Conservation (phyloP, 257 asterid genomes). For the Primulina tabacum region DNA sequence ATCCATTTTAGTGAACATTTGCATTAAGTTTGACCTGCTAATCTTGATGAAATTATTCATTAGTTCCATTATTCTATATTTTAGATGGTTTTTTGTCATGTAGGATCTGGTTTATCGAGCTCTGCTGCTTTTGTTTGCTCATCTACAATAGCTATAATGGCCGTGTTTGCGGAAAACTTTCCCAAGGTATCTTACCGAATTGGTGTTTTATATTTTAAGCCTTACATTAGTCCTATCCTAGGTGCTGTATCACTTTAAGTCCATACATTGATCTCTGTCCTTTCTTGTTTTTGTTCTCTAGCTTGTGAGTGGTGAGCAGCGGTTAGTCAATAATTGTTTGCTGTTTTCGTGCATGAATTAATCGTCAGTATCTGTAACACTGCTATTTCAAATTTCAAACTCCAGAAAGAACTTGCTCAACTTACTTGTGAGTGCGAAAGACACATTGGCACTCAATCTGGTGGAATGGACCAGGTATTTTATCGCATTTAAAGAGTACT, state of each 20-base stretch:
- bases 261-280: not conserved
- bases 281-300: not conserved
- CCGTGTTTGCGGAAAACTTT: conserved; percentile 51
- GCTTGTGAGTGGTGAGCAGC: not conserved
- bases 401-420: conserved; percentile 95
- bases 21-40: conserved; percentile 2
- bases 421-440: conserved; percentile 95
- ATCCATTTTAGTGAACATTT: not conserved
- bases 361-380: not conserved
- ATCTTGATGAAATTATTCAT: not conserved
- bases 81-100: conserved; percentile 20
- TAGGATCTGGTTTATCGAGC: conserved; percentile 97
- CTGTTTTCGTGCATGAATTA: not conserved
- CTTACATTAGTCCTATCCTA: conserved; percentile 4
- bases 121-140: conserved; percentile 99
- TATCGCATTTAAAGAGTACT: not conserved
- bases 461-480: conserved; percentile 99
- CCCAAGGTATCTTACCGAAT: conserved; percentile 53
- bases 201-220: not conserved
- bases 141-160: conserved; percentile 89
- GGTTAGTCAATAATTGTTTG: not conserved
- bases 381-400: conserved; percentile 7
- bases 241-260: not conserved
- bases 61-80: not conserved
- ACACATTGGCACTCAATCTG: conserved; percentile 96